Base-by-base conservation (phyloP, 306 rosid species). In the Potentilla sterilis region DNA sequence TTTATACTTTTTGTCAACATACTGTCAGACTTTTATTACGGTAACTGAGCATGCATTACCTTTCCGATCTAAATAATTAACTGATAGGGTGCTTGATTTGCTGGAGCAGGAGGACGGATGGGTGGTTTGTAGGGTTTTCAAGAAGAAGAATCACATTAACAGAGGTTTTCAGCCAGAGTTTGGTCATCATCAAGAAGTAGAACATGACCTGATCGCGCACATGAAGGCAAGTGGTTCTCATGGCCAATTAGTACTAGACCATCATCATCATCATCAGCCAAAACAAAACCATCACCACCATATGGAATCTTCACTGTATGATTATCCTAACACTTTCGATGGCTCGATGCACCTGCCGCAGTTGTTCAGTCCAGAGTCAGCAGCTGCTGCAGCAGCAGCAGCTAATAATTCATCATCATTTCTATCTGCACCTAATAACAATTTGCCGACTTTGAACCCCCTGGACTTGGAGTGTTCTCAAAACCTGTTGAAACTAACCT, bases 111-210 rank as follows among this genome's bases (percentile, higher is more conserved):
- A 95, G 75, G 97, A 95, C 70, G 99, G 97, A 6, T 95, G 99
- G 99, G 99, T 92, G 38, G 99, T 95, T 0, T 95, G 99, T 66
- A 88, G 97, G 84, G 97, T 92, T 21, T 92, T 95, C 96, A 92
- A 90, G 75, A 95, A 95, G 87, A 95, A 92, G 74, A 95, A 69
- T 75, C 86, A 83, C 22, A 86, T 15, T 4, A 66, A 46, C 65
- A 64, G 93, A 88, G 85, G 88, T 1, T 93, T 32, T 67, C 96
- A 86, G 57, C 86, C 74, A 61, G 95, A 87, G 72, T 72, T 81
- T 67, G 85, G 77, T 68, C 85, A 87, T 78, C 82, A 84, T 59
- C 87, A 86, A 13, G 75, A 72, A 9, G 41, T 48, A 70, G 49
- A 75, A 63, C 74, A 49, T 70, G 42, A 68, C 67, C 47, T 61